Evolutionary conservation across 1,139 yeast species (phyloP).

Genomic region (Candida sanyaensis): DNA sequence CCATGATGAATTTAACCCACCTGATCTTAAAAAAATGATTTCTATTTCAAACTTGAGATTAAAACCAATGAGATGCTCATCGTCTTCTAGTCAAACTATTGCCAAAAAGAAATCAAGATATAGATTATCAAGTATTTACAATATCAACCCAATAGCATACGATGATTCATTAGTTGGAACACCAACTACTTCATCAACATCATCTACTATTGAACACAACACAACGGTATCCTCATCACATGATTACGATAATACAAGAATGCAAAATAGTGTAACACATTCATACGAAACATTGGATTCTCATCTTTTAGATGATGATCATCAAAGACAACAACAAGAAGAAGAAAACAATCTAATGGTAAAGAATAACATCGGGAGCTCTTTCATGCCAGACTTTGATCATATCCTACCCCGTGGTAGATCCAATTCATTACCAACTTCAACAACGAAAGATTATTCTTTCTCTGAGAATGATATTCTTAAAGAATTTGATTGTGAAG

Average conservation of each 20-base stretch:
- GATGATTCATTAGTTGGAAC: constrained; percentile 13
- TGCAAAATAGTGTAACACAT: constrained; percentile 12
- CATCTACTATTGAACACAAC: constrained; percentile 5
- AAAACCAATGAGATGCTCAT: constrained; percentile 42
- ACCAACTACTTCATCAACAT: constrained; percentile 5
- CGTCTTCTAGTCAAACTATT: constrained; percentile 22
- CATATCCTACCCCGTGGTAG: constrained; percentile 10
- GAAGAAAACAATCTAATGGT: background rate
- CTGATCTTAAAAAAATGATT: constrained; percentile 21
- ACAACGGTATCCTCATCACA: background rate
- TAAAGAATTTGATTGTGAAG: constrained; percentile 15
- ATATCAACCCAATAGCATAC: constrained; percentile 36
- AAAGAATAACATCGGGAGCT: constrained; percentile 4
- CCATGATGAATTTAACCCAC: constrained; percentile 11
- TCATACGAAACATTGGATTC: constrained; percentile 14
- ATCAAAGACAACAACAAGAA: background rate
- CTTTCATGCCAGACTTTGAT: constrained; percentile 19
- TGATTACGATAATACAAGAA: constrained; percentile 7
- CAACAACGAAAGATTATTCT: constrained; percentile 7
- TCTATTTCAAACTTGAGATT: constrained; percentile 42
- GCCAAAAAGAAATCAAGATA: constrained; percentile 45
- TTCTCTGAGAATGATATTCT: constrained; percentile 14
- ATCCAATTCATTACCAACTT: constrained; percentile 27
- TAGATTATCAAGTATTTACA: constrained; percentile 41
- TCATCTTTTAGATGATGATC: constrained; percentile 2